A percentile compares a stretch with the other conserved stretches of the same genome.
phyloP scores from a whole-genome alignment of 139 green algal species.

The Asterochloris erici region DNA sequence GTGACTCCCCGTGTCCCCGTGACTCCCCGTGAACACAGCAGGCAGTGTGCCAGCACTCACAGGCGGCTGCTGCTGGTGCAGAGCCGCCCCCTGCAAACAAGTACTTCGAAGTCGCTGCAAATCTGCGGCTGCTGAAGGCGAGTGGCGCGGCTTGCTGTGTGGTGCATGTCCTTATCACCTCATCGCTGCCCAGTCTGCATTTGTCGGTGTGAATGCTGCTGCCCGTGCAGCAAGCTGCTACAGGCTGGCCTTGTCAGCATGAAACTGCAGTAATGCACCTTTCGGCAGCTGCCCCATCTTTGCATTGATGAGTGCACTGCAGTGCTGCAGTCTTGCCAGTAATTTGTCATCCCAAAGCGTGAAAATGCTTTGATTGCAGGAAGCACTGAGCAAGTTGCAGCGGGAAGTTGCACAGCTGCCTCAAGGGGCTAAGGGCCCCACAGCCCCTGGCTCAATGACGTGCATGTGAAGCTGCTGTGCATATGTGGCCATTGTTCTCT shows the following conservation, averaged over 20 bases:
- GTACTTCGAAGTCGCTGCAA: conserved; percentile 12
- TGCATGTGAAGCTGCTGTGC: too few species aligned
- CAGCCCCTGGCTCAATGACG: too few species aligned
- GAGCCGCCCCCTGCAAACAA: not conserved
- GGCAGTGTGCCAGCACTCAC: not conserved
- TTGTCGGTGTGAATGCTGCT: not conserved
- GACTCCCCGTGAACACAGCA: not conserved
- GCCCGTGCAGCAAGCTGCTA: not conserved
- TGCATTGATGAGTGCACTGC: too few species aligned
- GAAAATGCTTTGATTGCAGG: too few species aligned
- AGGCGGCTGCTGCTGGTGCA: not conserved
- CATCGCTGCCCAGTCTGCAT: not conserved
- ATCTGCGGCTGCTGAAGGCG: conserved; percentile 21
- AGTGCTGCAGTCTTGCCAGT: too few species aligned
- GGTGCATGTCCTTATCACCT: not conserved
- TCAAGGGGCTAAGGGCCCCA: too few species aligned
- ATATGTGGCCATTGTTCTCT: too few species aligned
- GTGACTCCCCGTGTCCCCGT: not conserved
- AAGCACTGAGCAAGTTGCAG: too few species aligned
- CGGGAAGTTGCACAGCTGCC: too few species aligned
- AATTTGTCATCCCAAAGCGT: too few species aligned
- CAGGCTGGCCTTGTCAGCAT: not conserved
- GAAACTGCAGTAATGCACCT: not conserved
- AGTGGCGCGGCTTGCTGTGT: not conserved
- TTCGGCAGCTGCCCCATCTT: too few species aligned